A percentile compares a stretch with the other conserved stretches of the same genome.
These are phyloP conservation scores for Talaromyces sp. DNA, from an alignment of 2,329 filamentous ascomycete species.

Conservation along the genomic window DNA sequence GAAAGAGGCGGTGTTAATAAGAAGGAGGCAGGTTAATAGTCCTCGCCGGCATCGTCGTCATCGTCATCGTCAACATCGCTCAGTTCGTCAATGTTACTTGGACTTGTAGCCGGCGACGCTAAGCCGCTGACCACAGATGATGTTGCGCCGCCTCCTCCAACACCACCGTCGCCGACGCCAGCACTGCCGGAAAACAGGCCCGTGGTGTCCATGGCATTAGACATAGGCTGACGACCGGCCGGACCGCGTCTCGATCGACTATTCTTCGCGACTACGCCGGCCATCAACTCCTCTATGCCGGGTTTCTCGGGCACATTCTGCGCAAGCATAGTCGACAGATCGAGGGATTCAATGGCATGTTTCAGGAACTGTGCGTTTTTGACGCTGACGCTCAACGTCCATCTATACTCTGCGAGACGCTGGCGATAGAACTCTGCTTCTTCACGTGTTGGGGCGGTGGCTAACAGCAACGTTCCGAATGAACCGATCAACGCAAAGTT, in stretches of 20 bases:
- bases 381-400: constrained; percentile 84
- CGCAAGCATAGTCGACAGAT: constrained; percentile 66
- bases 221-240: neutral
- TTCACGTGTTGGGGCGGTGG: constrained; percentile 79
- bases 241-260: neutral
- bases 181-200: neutral
- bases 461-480: constrained; percentile 85
- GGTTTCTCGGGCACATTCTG: constrained; percentile 71
- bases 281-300: constrained; percentile 50
- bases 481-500: constrained; percentile 95
- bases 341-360: constrained; percentile 75
- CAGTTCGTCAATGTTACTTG: constrained; percentile 17
- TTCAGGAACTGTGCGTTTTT: constrained; percentile 58
- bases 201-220: neutral
- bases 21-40: neutral
- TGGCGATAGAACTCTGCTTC: constrained; percentile 91
- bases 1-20: too few relatives aligned
- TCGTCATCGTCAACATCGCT: constrained; percentile 17
- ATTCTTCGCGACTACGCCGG: constrained; percentile 25
- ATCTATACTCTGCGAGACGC: constrained; percentile 82
- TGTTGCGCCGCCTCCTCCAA: constrained; percentile 7
- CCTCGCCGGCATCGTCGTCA: constrained; percentile 16
- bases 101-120: constrained; percentile 35
- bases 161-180: neutral
- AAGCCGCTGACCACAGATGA: constrained; percentile 39